These are phyloP conservation scores for Phyllachora maydis DNA, from an alignment of 2,329 filamentous ascomycete species.

Conservation along the genomic window DNA sequence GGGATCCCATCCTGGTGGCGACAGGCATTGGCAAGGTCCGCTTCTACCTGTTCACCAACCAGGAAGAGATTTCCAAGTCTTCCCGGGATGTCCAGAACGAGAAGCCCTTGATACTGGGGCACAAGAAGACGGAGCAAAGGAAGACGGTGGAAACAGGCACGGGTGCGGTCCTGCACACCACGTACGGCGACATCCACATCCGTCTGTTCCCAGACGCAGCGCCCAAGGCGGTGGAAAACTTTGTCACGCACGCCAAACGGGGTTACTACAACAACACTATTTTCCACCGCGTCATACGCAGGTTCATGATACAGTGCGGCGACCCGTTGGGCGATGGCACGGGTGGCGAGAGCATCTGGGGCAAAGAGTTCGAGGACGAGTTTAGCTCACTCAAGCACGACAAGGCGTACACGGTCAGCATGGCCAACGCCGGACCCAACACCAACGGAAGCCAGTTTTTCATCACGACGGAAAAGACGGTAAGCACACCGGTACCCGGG, in stretches of 20 bases:
- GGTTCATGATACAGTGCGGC: constrained; percentile 91
- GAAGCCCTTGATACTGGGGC: constrained; percentile 50
- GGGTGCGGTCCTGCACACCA: constrained; percentile 76
- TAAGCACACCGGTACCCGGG: too few relatives aligned
- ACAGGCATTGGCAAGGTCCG: constrained; percentile 75
- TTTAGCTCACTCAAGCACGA: constrained; percentile 84
- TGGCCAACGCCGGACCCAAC: constrained; percentile 92
- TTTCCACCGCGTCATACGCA: constrained; percentile 90
- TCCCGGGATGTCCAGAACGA: constrained; percentile 89
- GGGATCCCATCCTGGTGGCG: constrained; percentile 72
- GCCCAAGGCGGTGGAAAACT: constrained; percentile 92
- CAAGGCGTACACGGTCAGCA: constrained; percentile 87
- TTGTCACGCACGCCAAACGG: constrained; percentile 72
- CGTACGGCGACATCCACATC: constrained; percentile 81
- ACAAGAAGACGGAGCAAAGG: constrained; percentile 31
- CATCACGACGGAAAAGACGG: constrained; percentile 91
- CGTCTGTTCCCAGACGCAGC: constrained; percentile 84
- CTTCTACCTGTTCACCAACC: constrained; percentile 97
- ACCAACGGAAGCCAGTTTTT: constrained; percentile 97
- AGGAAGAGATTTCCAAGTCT: constrained; percentile 62
- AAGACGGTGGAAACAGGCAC: constrained; percentile 55
- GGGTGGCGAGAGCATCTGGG: constrained; percentile 83
- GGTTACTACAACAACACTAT: constrained; percentile 97
- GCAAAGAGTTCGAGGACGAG: constrained; percentile 81
- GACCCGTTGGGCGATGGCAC: constrained; percentile 80